Conservation (phyloP, 164 flowering plant genomes). For the Vitis cinerea region DNA sequence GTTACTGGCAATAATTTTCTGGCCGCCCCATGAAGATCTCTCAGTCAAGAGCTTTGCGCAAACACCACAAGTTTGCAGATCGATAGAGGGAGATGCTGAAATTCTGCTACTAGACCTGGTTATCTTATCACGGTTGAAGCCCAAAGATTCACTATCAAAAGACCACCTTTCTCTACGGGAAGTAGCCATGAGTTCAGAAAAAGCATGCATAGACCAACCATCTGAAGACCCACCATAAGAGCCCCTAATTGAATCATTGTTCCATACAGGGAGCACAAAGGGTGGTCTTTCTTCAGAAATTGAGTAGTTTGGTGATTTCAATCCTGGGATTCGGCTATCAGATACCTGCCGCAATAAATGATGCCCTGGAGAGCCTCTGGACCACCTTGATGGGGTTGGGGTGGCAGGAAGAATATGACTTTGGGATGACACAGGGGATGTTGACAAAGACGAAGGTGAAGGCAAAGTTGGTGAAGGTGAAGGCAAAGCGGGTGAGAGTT, state of each 20-base stretch:
- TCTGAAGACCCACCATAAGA: slow-evolving; percentile 81
- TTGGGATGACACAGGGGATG: slow-evolving; percentile 47
- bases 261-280: slow-evolving; percentile 40
- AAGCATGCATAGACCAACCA: slow-evolving; percentile 80
- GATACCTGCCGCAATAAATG: slow-evolving; percentile 53
- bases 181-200: slow-evolving; percentile 69
- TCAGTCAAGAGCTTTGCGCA: slow-evolving; percentile 77
- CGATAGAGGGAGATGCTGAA: slow-evolving; percentile 49
- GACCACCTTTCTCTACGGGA: slow-evolving; percentile 85
- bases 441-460: slow-evolving; percentile 46
- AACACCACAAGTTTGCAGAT: slow-evolving; percentile 68
- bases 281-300: slow-evolving; percentile 54
- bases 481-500: slow-evolving; percentile 46
- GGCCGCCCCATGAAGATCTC: slow-evolving; percentile 52
- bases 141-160: slow-evolving; percentile 64
- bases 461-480: slow-evolving; percentile 54
- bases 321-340: slow-evolving; percentile 40
- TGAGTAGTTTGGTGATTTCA: slow-evolving; percentile 58
- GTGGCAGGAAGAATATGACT: slow-evolving; percentile 30
- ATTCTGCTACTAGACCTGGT: slow-evolving; percentile 47
- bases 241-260: slow-evolving; percentile 52
- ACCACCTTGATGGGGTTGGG: slow-evolving; percentile 53
- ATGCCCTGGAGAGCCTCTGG: slow-evolving; percentile 50
- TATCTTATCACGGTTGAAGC: slow-evolving; percentile 47
- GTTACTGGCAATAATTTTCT: slow-evolving; percentile 38